Evolutionary conservation across 768 basidiomycete species (phyloP), one percentile per base, ranked within the genome.

Genomic region (Multifurca ochricompacta): DNA sequence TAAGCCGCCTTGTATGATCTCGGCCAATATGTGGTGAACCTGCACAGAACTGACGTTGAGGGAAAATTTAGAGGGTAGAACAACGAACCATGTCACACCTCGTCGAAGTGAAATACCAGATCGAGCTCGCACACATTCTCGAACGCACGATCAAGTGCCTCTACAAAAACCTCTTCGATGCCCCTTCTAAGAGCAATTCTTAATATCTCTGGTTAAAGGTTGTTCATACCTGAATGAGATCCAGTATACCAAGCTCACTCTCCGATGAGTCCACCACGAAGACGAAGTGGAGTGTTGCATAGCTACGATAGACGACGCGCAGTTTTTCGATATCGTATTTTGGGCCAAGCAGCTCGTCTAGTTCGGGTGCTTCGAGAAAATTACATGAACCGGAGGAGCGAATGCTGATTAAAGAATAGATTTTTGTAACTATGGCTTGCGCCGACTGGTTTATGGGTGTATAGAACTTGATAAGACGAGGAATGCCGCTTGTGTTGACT

Each of bases 51-150:
- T 19, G 10, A 13, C n/a, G 9, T 39, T 31, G 32, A 34, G 54
- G 47, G 37, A 41, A n/a, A 13, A 18, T 47, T 39, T 18, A 1
- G 30, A 8, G 30, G 7, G 10, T 27, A 19, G 46, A 13, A 13
- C 3, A 34, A 14, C 4, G 2, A 36, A 37, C 10, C 11, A 9
- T 46, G 30, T 60, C 77, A 30, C 61, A 91, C 94, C 77, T 98
- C 93, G 68, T 98, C 96, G 64, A 97, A 99, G 68, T 97, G 94
- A 69, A 98, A 99, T 47, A 99, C 94, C 11, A 99, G 77, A 68
- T 99, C 96, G 41, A 99, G 75, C 69, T 99, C 96, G 70, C 96
- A 98, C 0, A 99, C 96, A 64, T 97, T 98, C 74, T 96, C 92
- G 66, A 98, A 99, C 14, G 91, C 84, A 34, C 92, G 77, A 69